Base-by-base conservation (phyloP, 2,329 filamentous ascomycete genomes). In the Coniella vitis region DNA sequence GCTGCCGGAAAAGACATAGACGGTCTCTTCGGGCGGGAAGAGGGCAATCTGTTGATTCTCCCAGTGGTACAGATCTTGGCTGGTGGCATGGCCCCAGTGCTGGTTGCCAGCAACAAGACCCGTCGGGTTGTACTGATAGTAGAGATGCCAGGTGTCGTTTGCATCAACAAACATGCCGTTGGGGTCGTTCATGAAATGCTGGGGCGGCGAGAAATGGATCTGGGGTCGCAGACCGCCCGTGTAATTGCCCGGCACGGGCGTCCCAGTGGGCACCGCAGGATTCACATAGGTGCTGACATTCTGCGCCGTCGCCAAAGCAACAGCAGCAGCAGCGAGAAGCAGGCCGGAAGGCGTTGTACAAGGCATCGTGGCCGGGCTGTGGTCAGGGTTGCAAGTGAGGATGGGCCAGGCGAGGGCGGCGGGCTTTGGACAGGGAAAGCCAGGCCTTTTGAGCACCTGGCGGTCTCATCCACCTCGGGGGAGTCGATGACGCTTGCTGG, bases 21-120 rank as follows among this genome's bases (percentile, higher is more conserved):
- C 63, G 0, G 61, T 65, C 16, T 72, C 60, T 22, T 70, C 65
- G 0, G 69, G 65, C 0, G 75, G 74, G 39, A 67, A 77, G 4
- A 86, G 65, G 9, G 81, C 81, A 54, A 85, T 78, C 4, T 76
- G 74, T 57, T 84, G 80, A 54, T 84, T 83, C 1, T 67, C 68
- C 82, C 81, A 86, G 51, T 76, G 74, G 56, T 81, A 83, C 1
- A 85, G 65, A 56, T 86, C 81, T 13, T 64, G 58, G 29, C 74
- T 79, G 1, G 80, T 84, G 2, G 80, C 80, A 57, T 85, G 81
- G 9, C 82, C 81, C 82, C 81, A 85, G 56, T 84, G 79, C 57
- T 83, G 75, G 52, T 81, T 79, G 1, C 78, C 79, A 5, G 59
- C 58, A 4, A 54, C 49, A 4, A 59, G 4, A 7, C 56, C 58